Conservation (phyloP, 768 basidiomycete genomes). For the Hypholoma sublateritium region DNA sequence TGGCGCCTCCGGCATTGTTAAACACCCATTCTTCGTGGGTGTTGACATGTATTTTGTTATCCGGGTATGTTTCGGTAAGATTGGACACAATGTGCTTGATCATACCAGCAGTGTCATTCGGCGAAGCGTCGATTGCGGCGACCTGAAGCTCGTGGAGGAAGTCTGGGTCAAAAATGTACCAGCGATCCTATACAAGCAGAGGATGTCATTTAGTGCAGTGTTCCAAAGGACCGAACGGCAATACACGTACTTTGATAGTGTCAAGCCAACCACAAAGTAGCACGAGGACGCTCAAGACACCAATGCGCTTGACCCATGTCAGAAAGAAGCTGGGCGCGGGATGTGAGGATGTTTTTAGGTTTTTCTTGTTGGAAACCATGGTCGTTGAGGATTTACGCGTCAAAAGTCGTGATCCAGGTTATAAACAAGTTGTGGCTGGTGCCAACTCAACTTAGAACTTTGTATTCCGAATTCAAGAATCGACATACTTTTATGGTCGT, state of each 20-base stretch:
- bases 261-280: constrained; percentile 54
- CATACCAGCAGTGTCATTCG: constrained; percentile 69
- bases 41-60: constrained; percentile 53
- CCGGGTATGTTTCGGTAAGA: constrained; percentile 72
- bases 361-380: constrained; percentile 16
- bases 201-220: not conserved
- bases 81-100: constrained; percentile 80
- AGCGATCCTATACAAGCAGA: constrained; percentile 58
- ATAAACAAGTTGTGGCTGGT: not conserved
- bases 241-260: constrained; percentile 53
- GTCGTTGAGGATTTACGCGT: not conserved
- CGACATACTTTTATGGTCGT: not conserved
- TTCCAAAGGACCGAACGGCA: not conserved
- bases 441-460: not conserved
- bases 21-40: constrained; percentile 86
- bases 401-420: not conserved
- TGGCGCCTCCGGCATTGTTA: constrained; percentile 96
- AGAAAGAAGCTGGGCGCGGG: constrained; percentile 16
- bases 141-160: constrained; percentile 72
- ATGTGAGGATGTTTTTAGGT: constrained; percentile 3
- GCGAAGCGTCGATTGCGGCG: constrained; percentile 66
- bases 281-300: constrained; percentile 31
- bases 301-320: constrained; percentile 39
- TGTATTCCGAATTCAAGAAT: not conserved
- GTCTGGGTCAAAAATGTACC: constrained; percentile 82